Percentiles rank a stretch among this genome's conserved stretches.
Evolutionary conservation across 176 grass and related monocot species (phyloP).

Genomic region (barley (Hordeum vulgare)): DNA sequence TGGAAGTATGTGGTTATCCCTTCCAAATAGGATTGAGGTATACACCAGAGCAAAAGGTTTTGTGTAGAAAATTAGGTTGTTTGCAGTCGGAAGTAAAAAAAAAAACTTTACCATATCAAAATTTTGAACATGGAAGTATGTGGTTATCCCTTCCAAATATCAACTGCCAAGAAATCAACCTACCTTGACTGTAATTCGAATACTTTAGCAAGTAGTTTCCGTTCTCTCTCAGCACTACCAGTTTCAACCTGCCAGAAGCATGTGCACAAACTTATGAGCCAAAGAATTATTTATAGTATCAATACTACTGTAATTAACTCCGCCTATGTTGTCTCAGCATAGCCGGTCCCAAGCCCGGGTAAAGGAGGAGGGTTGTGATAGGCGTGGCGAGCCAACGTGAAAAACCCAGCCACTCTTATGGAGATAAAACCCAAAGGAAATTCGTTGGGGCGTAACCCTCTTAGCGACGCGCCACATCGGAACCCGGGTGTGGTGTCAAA

Average conservation of each 20-base stretch:
- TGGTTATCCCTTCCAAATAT: slow-evolving; percentile 1
- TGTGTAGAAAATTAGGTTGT: background rate
- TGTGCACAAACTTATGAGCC: background rate
- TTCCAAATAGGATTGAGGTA: background rate
- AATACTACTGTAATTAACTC: background rate
- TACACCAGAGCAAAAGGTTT: background rate
- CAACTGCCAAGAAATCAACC: background rate
- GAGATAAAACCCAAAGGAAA: no score
- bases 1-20: background rate
- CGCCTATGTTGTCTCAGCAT: no score
- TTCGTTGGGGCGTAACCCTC: no score
- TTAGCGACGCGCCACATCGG: no score
- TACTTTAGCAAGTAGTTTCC: slow-evolving; percentile 67
- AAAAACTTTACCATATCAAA: background rate
- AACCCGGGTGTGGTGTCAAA: no score
- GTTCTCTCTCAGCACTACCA: slow-evolving; percentile 48
- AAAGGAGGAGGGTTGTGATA: no score
- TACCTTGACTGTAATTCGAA: slow-evolving; percentile 90
- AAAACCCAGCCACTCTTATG: no score
- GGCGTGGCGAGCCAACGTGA: no score
- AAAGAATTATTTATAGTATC: background rate
- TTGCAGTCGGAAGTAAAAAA: background rate
- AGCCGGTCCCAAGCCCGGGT: no score
- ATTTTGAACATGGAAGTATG: background rate
- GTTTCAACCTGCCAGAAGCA: slow-evolving; percentile 49